phyloP scores from a whole-genome alignment of 768 basidiomycete species.

The Amanita exitialis region DNA sequence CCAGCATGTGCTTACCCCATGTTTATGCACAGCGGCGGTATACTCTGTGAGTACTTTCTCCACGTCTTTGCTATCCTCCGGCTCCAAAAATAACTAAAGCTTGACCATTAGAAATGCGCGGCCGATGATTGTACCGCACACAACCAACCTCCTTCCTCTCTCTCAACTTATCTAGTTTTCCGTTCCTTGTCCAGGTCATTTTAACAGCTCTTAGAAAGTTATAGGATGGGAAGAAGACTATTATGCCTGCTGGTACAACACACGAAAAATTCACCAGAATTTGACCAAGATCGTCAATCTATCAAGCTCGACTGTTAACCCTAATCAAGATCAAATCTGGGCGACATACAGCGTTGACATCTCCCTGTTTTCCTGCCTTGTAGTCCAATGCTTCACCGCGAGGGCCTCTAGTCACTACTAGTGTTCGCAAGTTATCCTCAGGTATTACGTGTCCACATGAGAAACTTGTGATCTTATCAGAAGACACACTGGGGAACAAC shows the following conservation, averaged over 20 bases:
- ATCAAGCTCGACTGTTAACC: conserved; percentile 1
- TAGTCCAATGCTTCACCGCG: conserved; percentile 68
- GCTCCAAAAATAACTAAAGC: conserved; percentile 80
- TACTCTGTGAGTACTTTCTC: conserved; percentile 73
- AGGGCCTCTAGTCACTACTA: conserved; percentile 70
- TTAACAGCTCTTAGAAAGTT: conserved; percentile 64
- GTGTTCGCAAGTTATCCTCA: conserved; percentile 59
- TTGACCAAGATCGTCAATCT: conserved; percentile 81
- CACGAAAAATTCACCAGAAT: conserved; percentile 71
- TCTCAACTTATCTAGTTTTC: conserved; percentile 49
- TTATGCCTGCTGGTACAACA: conserved; percentile 78
- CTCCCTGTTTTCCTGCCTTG: conserved; percentile 65
- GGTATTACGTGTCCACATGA: conserved; percentile 94
- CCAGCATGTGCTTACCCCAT: not conserved
- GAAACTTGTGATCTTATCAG: conserved; percentile 62
- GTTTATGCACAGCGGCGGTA: conserved; percentile 27
- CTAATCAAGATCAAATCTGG: not conserved
- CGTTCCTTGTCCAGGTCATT: conserved; percentile 52
- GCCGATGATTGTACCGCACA: not conserved
- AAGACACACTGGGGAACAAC: conserved; percentile 58
- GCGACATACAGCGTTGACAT: conserved; percentile 48
- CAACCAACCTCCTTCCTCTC: conserved; percentile 61
- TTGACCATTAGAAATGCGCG: not conserved
- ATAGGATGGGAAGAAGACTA: conserved; percentile 94
- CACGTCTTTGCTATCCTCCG: conserved; percentile 59